These are phyloP conservation scores for Punctularia strigosozonata DNA, from an alignment of 768 basidiomycete species.

Conservation along the genomic window DNA sequence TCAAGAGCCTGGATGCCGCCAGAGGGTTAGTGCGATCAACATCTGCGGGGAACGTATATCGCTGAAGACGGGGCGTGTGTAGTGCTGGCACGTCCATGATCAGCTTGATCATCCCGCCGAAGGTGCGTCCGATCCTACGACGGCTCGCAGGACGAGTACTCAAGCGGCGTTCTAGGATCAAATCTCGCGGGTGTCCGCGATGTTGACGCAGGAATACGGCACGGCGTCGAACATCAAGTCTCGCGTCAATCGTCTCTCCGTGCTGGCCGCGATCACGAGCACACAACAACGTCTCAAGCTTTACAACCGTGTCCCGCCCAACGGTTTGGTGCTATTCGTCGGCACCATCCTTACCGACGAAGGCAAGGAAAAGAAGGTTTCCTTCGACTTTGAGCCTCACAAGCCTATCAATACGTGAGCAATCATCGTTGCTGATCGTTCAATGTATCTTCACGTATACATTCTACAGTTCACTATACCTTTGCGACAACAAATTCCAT, in stretches of 20 bases:
- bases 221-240: constrained; percentile 99
- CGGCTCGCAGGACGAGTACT: constrained; percentile 7
- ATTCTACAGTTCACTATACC: constrained; percentile 75
- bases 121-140: constrained; percentile 32
- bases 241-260: constrained; percentile 94
- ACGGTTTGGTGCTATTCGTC: constrained; percentile 95
- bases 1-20: constrained; percentile 92
- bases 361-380: constrained; percentile 99
- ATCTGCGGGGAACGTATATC: too few relatives aligned
- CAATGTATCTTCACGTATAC: constrained; percentile 1
- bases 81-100: constrained; percentile 99
- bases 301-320: constrained; percentile 92
- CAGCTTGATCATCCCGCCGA: constrained; percentile 92
- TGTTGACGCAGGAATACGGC: constrained; percentile 97
- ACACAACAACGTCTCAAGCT: constrained; percentile 96
- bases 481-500: constrained; percentile 99
- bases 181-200: constrained; percentile 86
- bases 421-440: background rate
- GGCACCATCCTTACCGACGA: constrained; percentile 97
- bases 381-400: constrained; percentile 97
- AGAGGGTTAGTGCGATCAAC: constrained; percentile 63
- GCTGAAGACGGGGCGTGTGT: constrained; percentile 13
- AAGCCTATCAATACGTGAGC: constrained; percentile 97
- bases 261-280: constrained; percentile 94
- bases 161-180: constrained; percentile 47